Conservation (phyloP, 176 grass and related monocot genomes). For the Oryza glumipatula region DNA sequence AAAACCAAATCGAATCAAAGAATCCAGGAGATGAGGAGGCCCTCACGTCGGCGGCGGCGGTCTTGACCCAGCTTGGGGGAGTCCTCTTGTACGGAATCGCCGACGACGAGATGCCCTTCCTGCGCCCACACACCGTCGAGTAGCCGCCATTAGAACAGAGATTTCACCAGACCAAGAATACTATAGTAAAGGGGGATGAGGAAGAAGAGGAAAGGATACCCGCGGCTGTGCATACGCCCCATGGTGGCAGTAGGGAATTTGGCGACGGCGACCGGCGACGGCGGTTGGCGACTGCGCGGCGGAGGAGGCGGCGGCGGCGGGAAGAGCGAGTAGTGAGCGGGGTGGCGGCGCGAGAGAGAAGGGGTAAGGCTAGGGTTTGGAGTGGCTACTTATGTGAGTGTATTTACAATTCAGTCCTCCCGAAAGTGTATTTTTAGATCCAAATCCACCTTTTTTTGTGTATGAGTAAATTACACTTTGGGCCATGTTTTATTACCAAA, state of each 20-base stretch:
- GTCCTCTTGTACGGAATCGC: conserved; percentile 91
- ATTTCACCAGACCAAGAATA: background rate
- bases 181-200: background rate
- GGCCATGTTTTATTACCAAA: too few species aligned
- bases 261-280: conserved; percentile 38
- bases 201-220: conserved; percentile 29
- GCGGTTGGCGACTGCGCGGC: background rate
- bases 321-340: background rate
- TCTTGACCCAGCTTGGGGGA: conserved; percentile 78
- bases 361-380: conserved; percentile 47
- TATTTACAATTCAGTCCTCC: conserved; percentile 10
- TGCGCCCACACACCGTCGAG: background rate
- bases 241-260: conserved; percentile 38
- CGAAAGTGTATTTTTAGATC: background rate
- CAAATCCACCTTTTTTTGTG: too few species aligned
- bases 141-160: conserved; percentile 37
- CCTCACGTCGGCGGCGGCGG: conserved; percentile 53
- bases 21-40: background rate
- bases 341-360: conserved; percentile 4
- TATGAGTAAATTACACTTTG: too few species aligned
- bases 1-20: background rate
- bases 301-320: too few species aligned
- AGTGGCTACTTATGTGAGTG: conserved; percentile 11
- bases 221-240: conserved; percentile 87
- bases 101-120: conserved; percentile 93